Conservation (phyloP, 441 rosid genomes). For the Arabidopsis hybrid region DNA sequence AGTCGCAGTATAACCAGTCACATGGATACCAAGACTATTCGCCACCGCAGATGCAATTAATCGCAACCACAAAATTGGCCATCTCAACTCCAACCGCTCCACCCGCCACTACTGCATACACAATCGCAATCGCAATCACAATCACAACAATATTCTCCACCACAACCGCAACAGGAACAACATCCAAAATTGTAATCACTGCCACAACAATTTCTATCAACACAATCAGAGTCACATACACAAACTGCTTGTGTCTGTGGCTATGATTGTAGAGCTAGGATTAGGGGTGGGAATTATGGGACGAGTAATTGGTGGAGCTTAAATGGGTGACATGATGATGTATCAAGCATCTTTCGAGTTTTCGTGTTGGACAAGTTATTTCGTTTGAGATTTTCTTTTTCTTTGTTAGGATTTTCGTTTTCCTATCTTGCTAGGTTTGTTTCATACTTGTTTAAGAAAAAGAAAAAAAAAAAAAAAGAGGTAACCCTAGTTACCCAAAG, state of each 20-base stretch:
- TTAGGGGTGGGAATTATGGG: conserved; percentile 8
- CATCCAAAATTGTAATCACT: too few relatives aligned
- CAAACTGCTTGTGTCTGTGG: too few relatives aligned
- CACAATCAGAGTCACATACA: background rate
- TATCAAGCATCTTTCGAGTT: too few relatives aligned
- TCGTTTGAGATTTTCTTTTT: too few relatives aligned
- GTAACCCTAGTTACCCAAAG: too few relatives aligned
- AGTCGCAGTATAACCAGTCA: background rate
- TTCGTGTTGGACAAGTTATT: too few relatives aligned
- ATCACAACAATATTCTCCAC: background rate
- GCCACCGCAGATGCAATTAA: background rate
- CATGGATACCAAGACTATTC: background rate
- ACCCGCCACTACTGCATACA: background rate
- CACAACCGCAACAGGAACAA: background rate
- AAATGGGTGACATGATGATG: conserved; percentile 1
- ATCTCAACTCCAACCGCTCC: background rate
- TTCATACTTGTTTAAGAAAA: too few relatives aligned
- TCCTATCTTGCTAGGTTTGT: too few relatives aligned
- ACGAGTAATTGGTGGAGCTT: conserved; percentile 28
- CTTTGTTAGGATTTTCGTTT: too few relatives aligned
- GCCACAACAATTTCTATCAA: background rate
- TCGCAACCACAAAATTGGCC: background rate
- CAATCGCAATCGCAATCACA: background rate
- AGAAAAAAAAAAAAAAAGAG: too few relatives aligned
- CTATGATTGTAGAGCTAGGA: too few relatives aligned